Conservation (phyloP, 2,329 filamentous ascomycete species). For the Lachnum nothofagi region DNA sequence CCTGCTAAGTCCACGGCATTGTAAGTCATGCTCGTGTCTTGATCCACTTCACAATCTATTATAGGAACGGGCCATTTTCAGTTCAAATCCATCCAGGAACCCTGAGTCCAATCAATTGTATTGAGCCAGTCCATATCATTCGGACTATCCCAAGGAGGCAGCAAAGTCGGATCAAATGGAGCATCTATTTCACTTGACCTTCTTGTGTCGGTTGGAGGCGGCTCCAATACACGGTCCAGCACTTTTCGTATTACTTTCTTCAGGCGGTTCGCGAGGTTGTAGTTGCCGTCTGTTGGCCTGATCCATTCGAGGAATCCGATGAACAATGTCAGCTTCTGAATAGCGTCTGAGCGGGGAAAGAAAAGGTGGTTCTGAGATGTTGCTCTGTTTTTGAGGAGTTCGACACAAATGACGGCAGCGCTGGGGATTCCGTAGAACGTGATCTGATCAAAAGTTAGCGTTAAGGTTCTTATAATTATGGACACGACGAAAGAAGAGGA, state of each 20-base stretch:
- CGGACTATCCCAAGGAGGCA: slow-evolving; percentile 13
- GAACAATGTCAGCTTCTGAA: slow-evolving; percentile 30
- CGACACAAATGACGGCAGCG: slow-evolving; percentile 29
- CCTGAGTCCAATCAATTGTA: slow-evolving; percentile 30
- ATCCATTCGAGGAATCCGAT: slow-evolving; percentile 31
- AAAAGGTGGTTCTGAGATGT: slow-evolving; percentile 9
- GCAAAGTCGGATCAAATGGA: slow-evolving; percentile 17
- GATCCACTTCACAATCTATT: neutral
- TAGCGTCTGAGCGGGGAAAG: slow-evolving; percentile 27
- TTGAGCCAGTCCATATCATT: slow-evolving; percentile 28
- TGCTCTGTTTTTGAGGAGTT: slow-evolving; percentile 24
- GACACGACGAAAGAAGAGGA: neutral
- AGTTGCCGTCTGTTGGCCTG: slow-evolving; percentile 30
- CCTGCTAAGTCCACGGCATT: too few relatives aligned
- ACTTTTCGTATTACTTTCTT: slow-evolving; percentile 23
- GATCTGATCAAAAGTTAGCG: slow-evolving; percentile 6
- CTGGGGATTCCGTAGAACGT: slow-evolving; percentile 26
- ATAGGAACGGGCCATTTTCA: neutral
- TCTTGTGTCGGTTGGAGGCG: slow-evolving; percentile 5
- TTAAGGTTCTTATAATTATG: neutral
- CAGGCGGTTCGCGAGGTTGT: slow-evolving; percentile 22
- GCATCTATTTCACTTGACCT: slow-evolving; percentile 1
- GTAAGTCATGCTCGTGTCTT: too few relatives aligned
- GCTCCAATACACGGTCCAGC: slow-evolving; percentile 25
- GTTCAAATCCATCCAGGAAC: slow-evolving; percentile 24